Evolutionary conservation across 306 rosid species (phyloP).

Genomic region (Argentina anserina): DNA sequence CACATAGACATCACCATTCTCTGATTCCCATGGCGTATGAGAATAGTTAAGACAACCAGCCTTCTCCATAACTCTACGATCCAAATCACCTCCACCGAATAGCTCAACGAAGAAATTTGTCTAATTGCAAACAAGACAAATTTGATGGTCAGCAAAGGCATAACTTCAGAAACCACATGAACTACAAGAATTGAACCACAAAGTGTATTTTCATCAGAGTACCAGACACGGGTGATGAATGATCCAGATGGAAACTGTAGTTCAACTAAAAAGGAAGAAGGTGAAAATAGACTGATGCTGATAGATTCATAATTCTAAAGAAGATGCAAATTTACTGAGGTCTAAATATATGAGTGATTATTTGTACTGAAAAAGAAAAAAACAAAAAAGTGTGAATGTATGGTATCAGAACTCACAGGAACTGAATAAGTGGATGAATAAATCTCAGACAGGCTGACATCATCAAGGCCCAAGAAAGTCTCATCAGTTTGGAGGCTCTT

Average conservation of each 20-base stretch:
- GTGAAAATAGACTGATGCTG: not conserved
- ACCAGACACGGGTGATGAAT: not conserved
- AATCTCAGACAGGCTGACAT: conserved; percentile 77
- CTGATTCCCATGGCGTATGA: conserved; percentile 84
- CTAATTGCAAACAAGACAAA: conserved; percentile 42
- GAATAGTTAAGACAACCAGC: conserved; percentile 76
- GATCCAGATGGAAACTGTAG: conserved; percentile 8
- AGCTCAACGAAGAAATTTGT: conserved; percentile 65
- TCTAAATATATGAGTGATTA: not conserved
- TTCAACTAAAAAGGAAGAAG: not conserved
- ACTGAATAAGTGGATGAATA: conserved; percentile 46
- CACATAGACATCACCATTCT: conserved; percentile 54
- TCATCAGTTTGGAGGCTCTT: conserved; percentile 61
- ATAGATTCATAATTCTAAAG: not conserved
- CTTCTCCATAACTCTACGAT: conserved; percentile 71
- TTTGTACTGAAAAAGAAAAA: conserved; percentile 17
- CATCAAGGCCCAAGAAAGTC: conserved; percentile 66
- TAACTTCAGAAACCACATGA: not conserved
- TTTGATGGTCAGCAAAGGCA: conserved; percentile 13
- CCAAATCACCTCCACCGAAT: conserved; percentile 77
- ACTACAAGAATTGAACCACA: not conserved
- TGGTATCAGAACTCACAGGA: conserved; percentile 52
- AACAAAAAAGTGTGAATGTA: not conserved
- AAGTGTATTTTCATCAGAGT: not conserved
- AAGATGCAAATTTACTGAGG: not conserved